A percentile compares a stretch with the other conserved stretches of the same genome.
phyloP scores from a whole-genome alignment of 2,329 filamentous ascomycete species.

The Cercospora sp. region DNA sequence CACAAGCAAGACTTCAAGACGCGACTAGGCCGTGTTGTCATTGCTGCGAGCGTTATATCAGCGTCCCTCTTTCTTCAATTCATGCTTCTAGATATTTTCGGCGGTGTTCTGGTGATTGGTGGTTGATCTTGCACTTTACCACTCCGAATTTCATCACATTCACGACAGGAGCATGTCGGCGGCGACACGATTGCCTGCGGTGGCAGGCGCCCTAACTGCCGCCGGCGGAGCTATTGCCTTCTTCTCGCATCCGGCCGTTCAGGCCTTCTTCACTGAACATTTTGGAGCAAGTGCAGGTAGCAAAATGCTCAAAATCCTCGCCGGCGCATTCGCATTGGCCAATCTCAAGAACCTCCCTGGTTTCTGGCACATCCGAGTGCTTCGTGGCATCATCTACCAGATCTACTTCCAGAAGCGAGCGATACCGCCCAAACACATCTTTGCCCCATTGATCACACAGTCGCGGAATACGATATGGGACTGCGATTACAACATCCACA shows the following conservation, averaged over 20 bases:
- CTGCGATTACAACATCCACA: slow-evolving; percentile 84
- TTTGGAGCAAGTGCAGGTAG: slow-evolving; percentile 27
- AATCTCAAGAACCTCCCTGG: slow-evolving; percentile 76
- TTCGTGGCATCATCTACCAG: slow-evolving; percentile 50
- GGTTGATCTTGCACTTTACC: background rate
- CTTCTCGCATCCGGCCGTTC: slow-evolving; percentile 30
- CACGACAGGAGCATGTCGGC: slow-evolving; percentile 34
- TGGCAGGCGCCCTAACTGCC: slow-evolving; percentile 33
- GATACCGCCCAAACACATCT: slow-evolving; percentile 61
- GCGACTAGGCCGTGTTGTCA: background rate
- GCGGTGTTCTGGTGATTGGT: background rate
- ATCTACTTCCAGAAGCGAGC: slow-evolving; percentile 45
- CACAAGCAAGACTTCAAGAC: slow-evolving; percentile 10
- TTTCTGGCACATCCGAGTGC: slow-evolving; percentile 66
- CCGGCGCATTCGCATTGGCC: slow-evolving; percentile 52
- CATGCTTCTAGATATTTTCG: background rate
- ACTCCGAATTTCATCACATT: slow-evolving; percentile 3
- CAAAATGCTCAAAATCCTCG: slow-evolving; percentile 27
- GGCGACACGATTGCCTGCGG: slow-evolving; percentile 32
- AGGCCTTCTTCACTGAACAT: slow-evolving; percentile 30
- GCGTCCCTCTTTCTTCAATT: background rate
- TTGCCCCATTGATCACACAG: slow-evolving; percentile 67
- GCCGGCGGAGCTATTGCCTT: slow-evolving; percentile 30
- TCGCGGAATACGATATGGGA: slow-evolving; percentile 71
- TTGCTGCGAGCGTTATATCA: background rate